Evolutionary conservation across 1,139 yeast genomes (phyloP).

Genomic region (Pichia sp.): DNA sequence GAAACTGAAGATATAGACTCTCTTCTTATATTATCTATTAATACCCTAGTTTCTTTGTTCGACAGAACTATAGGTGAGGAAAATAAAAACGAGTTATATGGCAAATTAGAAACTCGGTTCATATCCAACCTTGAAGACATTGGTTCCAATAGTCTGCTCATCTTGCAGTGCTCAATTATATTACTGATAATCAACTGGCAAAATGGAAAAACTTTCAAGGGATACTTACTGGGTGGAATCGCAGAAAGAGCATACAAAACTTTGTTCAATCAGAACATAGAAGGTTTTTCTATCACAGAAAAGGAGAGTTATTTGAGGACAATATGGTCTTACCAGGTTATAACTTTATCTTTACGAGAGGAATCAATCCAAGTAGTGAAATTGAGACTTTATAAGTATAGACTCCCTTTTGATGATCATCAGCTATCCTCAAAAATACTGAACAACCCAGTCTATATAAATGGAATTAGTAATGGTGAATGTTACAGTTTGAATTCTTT

Average conservation of each 20-base stretch:
- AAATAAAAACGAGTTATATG: not conserved
- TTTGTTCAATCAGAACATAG: constrained; percentile 12
- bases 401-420: not conserved
- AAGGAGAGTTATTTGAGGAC: constrained; percentile 18
- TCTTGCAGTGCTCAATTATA: constrained; percentile 18
- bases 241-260: constrained; percentile 19
- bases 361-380: constrained; percentile 17
- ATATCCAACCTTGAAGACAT: constrained; percentile 12
- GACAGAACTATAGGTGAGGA: constrained; percentile 12
- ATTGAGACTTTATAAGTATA: constrained; percentile 3
- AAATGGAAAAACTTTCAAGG: constrained; percentile 8
- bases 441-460: not conserved
- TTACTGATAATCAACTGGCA: constrained; percentile 20
- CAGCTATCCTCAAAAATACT: not conserved
- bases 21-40: not conserved
- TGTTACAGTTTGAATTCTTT: constrained; percentile 15
- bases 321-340: constrained; percentile 22
- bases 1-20: constrained; percentile 5
- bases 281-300: constrained; percentile 7
- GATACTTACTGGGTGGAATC: constrained; percentile 14
- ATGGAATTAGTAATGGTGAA: constrained; percentile 8
- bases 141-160: constrained; percentile 12
- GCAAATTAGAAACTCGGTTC: constrained; percentile 13
- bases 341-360: constrained; percentile 12
- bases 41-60: constrained; percentile 6